phyloP scores from a whole-genome alignment of 2,329 filamentous ascomycete species.

The Pseudogymnoascus sp. region DNA sequence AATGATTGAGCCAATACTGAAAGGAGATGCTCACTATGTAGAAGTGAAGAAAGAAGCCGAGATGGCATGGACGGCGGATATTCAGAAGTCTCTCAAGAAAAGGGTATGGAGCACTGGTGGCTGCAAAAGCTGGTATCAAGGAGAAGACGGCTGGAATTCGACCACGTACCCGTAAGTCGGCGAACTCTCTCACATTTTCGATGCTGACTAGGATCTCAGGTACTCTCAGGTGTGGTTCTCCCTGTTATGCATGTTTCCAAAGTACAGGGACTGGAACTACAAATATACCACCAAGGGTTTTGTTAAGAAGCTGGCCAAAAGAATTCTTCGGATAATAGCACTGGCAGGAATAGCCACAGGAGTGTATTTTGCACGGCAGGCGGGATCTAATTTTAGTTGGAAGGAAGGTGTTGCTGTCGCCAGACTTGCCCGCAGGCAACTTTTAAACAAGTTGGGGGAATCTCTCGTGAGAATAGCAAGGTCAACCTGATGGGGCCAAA shows the following conservation, averaged over 20 bases:
- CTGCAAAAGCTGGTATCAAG: slow-evolving; percentile 44
- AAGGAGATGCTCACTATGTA: slow-evolving; percentile 36
- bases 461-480: neutral
- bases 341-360: neutral
- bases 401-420: neutral
- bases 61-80: slow-evolving; percentile 37
- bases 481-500: neutral
- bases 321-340: neutral
- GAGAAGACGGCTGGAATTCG: slow-evolving; percentile 41
- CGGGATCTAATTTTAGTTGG: neutral
- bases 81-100: slow-evolving; percentile 39
- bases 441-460: neutral
- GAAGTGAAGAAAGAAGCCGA: slow-evolving; percentile 45
- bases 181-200: too few relatives aligned
- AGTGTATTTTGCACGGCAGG: neutral
- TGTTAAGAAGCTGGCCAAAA: slow-evolving; percentile 24
- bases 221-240: slow-evolving; percentile 45
- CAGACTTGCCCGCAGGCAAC: neutral
- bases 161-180: slow-evolving; percentile 38
- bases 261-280: slow-evolving; percentile 47
- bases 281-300: slow-evolving; percentile 43
- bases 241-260: slow-evolving; percentile 44
- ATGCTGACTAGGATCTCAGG: slow-evolving; percentile 26
- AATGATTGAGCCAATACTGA: slow-evolving; percentile 45
- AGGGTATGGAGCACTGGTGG: slow-evolving; percentile 41